Percentiles rank a stretch among this genome's conserved stretches.
Conservation (phyloP, 2,329 filamentous ascomycete genomes). For the Calycina marina region DNA sequence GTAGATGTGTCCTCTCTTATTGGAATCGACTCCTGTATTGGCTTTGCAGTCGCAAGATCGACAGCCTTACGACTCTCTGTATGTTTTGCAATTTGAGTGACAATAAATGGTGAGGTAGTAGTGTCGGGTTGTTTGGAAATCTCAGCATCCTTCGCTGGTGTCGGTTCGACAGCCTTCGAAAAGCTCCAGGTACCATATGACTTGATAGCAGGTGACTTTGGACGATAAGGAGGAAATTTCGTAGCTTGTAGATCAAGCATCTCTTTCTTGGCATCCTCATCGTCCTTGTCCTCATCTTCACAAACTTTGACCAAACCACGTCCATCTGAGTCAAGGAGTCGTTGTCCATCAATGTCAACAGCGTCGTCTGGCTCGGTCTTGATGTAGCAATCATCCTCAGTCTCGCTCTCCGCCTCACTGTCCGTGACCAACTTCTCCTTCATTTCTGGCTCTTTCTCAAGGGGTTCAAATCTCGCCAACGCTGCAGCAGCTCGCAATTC, state of each 20-base stretch:
- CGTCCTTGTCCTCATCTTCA: constrained; percentile 49
- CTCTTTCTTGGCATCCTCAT: constrained; percentile 45
- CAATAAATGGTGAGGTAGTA: not conserved
- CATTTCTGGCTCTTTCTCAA: constrained; percentile 26
- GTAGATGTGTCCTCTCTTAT: not conserved
- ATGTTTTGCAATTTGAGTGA: too few species aligned
- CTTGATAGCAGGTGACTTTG: not conserved
- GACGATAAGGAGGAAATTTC: constrained; percentile 2
- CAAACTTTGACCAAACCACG: constrained; percentile 60
- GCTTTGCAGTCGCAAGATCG: not conserved
- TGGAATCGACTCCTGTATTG: not conserved
- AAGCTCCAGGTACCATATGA: not conserved
- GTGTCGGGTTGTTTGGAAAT: not conserved
- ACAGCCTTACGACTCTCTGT: too few species aligned
- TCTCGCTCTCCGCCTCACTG: constrained; percentile 30
- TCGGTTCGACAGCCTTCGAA: not conserved
- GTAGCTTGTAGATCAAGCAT: constrained; percentile 49
- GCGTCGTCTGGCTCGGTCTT: constrained; percentile 35
- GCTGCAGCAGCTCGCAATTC: constrained; percentile 47
- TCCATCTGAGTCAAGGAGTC: constrained; percentile 51
- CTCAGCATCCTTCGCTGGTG: not conserved
- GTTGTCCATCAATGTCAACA: constrained; percentile 48
- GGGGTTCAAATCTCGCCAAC: constrained; percentile 37
- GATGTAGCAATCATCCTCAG: constrained; percentile 31
- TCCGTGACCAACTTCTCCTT: constrained; percentile 27